phyloP scores from a whole-genome alignment of 2,329 filamentous ascomycete genomes.

The Fusarium pseudocircinatum region DNA sequence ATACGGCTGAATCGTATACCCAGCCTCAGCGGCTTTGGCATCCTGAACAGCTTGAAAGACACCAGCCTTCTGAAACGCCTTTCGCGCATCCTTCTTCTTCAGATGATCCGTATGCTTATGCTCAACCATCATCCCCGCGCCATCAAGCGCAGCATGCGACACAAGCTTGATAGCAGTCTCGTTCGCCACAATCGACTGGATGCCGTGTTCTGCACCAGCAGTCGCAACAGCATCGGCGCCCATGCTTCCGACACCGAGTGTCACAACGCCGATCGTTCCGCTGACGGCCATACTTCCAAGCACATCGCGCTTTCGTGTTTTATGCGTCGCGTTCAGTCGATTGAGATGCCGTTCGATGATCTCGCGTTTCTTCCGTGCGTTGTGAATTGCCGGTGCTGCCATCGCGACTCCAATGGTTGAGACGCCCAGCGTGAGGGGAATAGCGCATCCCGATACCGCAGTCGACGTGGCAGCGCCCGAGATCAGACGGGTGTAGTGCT shows the following conservation, averaged over 20 bases:
- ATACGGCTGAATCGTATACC: slow-evolving; percentile 30
- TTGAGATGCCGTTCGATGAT: slow-evolving; percentile 53
- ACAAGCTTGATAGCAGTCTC: slow-evolving; percentile 50
- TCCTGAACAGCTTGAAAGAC: slow-evolving; percentile 46
- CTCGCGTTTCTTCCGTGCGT: slow-evolving; percentile 54
- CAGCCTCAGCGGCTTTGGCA: slow-evolving; percentile 43
- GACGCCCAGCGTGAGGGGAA: slow-evolving; percentile 52
- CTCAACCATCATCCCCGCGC: slow-evolving; percentile 48
- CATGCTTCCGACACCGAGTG: slow-evolving; percentile 48
- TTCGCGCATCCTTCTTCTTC: slow-evolving; percentile 49
- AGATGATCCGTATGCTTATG: slow-evolving; percentile 48
- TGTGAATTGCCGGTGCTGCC: slow-evolving; percentile 52
- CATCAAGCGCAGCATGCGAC: slow-evolving; percentile 50
- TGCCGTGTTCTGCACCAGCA: slow-evolving; percentile 49
- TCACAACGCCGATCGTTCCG: slow-evolving; percentile 49
- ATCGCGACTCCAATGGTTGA: slow-evolving; percentile 52
- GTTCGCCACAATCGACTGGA: slow-evolving; percentile 41
- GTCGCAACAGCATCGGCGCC: slow-evolving; percentile 50
- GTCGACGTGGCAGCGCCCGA: slow-evolving; percentile 53
- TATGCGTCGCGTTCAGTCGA: slow-evolving; percentile 46
- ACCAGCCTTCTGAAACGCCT: slow-evolving; percentile 46
- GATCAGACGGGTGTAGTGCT: slow-evolving; percentile 55
- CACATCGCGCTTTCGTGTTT: slow-evolving; percentile 54
- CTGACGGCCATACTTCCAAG: slow-evolving; percentile 52
- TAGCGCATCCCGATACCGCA: slow-evolving; percentile 51